Percentiles rank a stretch among this genome's conserved stretches.
Evolutionary conservation across 2,329 filamentous ascomycete species (phyloP).

Genomic region (Ophiostoma triangulosporum): DNA sequence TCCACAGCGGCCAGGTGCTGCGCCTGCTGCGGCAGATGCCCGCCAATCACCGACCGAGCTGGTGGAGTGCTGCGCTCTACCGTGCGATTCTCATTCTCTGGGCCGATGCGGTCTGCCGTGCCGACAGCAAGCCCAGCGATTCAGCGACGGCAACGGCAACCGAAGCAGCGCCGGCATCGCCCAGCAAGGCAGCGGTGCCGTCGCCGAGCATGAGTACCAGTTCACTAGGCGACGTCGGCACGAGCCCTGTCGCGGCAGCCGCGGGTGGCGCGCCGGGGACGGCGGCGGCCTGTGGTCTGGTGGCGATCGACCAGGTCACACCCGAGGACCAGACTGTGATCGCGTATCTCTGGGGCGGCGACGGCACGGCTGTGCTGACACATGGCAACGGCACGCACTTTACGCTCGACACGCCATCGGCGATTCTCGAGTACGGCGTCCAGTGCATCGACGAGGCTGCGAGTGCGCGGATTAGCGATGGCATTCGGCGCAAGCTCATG

Average conservation of each 20-base stretch:
- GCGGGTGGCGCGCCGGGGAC: not conserved
- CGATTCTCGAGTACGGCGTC: conserved; percentile 28
- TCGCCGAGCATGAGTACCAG: not conserved
- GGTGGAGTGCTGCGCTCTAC: conserved; percentile 60
- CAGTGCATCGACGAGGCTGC: conserved; percentile 26
- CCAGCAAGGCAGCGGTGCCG: not conserved
- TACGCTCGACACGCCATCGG: conserved; percentile 24
- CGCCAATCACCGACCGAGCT: conserved; percentile 45
- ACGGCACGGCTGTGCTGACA: conserved; percentile 25
- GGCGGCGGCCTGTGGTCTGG: not conserved
- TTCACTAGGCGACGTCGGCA: not conserved
- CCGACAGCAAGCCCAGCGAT: not conserved
- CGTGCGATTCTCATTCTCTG: conserved; percentile 51
- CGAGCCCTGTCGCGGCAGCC: not conserved
- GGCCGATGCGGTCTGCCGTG: conserved; percentile 44
- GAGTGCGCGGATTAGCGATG: conserved; percentile 31
- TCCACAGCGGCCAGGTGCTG: conserved; percentile 55
- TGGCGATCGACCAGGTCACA: conserved; percentile 27
- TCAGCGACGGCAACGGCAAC: not conserved
- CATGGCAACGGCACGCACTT: conserved; percentile 21
- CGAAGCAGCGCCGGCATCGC: not conserved
- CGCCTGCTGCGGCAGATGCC: conserved; percentile 48
- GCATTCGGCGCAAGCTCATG: conserved; percentile 31
- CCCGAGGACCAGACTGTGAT: conserved; percentile 26
- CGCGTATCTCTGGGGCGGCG: conserved; percentile 26